These are phyloP conservation scores for Lepraria neglecta DNA, from an alignment of 495 filamentous ascomycete species.

Conservation along the genomic window DNA sequence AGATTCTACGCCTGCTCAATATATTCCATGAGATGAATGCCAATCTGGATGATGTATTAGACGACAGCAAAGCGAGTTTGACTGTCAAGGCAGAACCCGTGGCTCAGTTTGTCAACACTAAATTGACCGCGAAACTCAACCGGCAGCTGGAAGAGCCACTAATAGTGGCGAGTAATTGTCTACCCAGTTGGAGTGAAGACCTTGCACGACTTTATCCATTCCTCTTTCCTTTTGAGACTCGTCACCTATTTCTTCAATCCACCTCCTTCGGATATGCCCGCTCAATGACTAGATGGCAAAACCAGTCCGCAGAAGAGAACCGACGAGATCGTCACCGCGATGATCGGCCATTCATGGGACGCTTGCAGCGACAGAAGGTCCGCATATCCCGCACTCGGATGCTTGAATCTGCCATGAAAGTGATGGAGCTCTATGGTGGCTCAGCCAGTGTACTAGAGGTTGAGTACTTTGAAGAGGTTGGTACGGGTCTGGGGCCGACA, in stretches of 20 bases:
- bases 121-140: slow-evolving; percentile 98
- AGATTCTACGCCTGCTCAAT: slow-evolving; percentile 81
- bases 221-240: slow-evolving; percentile 97
- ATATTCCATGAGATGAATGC: slow-evolving; percentile 91
- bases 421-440: slow-evolving; percentile 98
- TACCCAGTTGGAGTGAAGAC: slow-evolving; percentile 96
- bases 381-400: slow-evolving; percentile 89
- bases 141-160: slow-evolving; percentile 96
- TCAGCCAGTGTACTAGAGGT: slow-evolving; percentile 94
- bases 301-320: slow-evolving; percentile 70
- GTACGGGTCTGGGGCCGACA: slow-evolving; percentile 91
- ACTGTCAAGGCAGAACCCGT: slow-evolving; percentile 76
- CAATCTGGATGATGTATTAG: slow-evolving; percentile 91
- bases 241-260: slow-evolving; percentile 94
- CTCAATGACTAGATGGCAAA: slow-evolving; percentile 97
- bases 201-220: slow-evolving; percentile 94
- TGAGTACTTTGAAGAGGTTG: slow-evolving; percentile 98
- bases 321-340: slow-evolving; percentile 78
- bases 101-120: slow-evolving; percentile 97
- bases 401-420: slow-evolving; percentile 92
- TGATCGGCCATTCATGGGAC: slow-evolving; percentile 85
- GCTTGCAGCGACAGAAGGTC: slow-evolving; percentile 93
- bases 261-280: slow-evolving; percentile 97
- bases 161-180: slow-evolving; percentile 94
- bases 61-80: slow-evolving; percentile 68